Evolutionary conservation across 129 eudicot species (phyloP), one percentile per base, ranked within the genome.

Genomic region (Apium graveolens): DNA sequence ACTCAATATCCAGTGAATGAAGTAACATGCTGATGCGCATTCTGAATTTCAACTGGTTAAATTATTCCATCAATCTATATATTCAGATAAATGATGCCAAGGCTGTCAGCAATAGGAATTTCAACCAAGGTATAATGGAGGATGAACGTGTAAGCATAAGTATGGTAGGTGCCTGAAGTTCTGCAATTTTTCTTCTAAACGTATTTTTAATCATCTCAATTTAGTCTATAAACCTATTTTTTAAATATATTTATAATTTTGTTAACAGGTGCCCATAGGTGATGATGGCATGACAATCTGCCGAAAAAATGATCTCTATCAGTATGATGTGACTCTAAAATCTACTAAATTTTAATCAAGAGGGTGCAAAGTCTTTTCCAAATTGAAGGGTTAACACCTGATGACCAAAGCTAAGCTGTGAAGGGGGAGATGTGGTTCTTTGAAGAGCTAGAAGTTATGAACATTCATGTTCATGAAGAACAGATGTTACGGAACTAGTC

Each of bases 261-360:
- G 71, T 55, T 55, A 55, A 42, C 75, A 88, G 97, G 93, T 94
- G 78, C 96, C 99, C 29, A 83, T 95, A 82, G 99, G 99, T 41
- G 99, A n/a, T n/a, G n/a, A 95, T 86, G 99, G 99, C 76, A 92
- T 95, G 90, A 95, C 97, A 18, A 92, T 95, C 79, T 95, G 99
- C 77, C 85, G 88, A 95, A 95, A 80, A 85, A 84, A 77, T 90
- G 71, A 65, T 65, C n/a, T n/a, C 17, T 31, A 65, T 65, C 39
- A 65, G 17, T 29, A 65, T 4, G 4, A 65, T 65, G 71, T 65
- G 38, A 32, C 71, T 29, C 39, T 14, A 65, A 11, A 29, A 63
- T 29, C 20, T 29, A 65, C 39, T 5, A 1, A 11, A 31, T 27
- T 12, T 0, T 29, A 12, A 66, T 31, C 24, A 31, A 66, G 39